Conservation (phyloP, 192 early-diverging fungal genomes). For the Piromyces finnis region DNA sequence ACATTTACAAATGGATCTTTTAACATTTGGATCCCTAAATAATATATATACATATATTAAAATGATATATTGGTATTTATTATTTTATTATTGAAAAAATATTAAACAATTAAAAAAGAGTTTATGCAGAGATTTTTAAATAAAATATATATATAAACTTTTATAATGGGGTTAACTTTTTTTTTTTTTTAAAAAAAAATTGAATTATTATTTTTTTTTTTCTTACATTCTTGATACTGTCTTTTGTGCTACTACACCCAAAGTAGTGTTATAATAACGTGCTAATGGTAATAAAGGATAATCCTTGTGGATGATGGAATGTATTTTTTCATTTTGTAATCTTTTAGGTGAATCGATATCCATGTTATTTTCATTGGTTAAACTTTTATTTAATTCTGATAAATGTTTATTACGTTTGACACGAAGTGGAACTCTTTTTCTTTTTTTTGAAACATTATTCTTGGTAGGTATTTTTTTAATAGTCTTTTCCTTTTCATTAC, state of each 20-base stretch:
- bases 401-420: background rate
- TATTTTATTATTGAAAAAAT: too few relatives aligned
- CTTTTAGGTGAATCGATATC: background rate
- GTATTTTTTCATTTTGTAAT: background rate
- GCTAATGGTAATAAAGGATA: background rate
- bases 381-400: background rate
- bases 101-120: too few relatives aligned
- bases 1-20: background rate
- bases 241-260: background rate
- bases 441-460: background rate
- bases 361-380: background rate
- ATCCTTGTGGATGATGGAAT: background rate
- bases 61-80: too few relatives aligned
- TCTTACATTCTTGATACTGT: background rate
- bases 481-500: background rate
- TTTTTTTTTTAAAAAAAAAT: too few relatives aligned
- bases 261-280: background rate
- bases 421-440: background rate
- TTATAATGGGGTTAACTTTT: too few relatives aligned
- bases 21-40: background rate
- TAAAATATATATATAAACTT: too few relatives aligned
- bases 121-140: too few relatives aligned
- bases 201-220: background rate
- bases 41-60: too few relatives aligned
- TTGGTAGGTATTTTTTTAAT: background rate